Evolutionary conservation across 1,284 basidiomycete species (phyloP).

Genomic region (Rhodotorula sp.): DNA sequence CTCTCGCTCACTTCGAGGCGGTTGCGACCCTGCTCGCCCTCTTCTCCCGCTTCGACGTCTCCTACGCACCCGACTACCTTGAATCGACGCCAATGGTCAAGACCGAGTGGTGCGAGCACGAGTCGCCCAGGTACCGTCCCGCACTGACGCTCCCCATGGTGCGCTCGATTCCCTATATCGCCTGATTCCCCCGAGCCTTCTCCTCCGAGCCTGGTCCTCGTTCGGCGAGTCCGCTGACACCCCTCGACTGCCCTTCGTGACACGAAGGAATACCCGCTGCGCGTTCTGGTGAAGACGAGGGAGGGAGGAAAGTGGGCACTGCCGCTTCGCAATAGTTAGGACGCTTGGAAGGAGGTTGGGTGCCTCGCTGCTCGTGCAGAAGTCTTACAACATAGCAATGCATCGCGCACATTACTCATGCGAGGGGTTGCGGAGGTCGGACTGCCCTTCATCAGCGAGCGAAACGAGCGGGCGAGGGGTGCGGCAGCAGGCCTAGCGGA

Average conservation of each 20-base stretch:
- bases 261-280: neutral
- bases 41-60: constrained; percentile 15
- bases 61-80: constrained; percentile 24
- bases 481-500: too few relatives aligned
- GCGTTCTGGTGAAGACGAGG: neutral
- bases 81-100: constrained; percentile 2
- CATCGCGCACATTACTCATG: too few relatives aligned
- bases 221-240: too few relatives aligned
- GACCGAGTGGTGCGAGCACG: neutral
- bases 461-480: too few relatives aligned
- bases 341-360: neutral
- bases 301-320: neutral
- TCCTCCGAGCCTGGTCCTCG: too few relatives aligned
- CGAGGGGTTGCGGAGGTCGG: too few relatives aligned
- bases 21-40: constrained; percentile 7
- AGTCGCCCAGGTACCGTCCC: constrained; percentile 8
- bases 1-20: neutral
- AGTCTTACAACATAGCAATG: too few relatives aligned
- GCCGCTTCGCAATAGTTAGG: neutral
- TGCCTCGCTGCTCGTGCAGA: too few relatives aligned
- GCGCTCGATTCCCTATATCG: neutral
- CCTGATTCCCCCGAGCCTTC: too few relatives aligned
- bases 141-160: constrained; percentile 21
- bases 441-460: too few relatives aligned
- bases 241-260: too few relatives aligned